phyloP scores from a whole-genome alignment of 208 protist species.

The Crithidia bombi region DNA sequence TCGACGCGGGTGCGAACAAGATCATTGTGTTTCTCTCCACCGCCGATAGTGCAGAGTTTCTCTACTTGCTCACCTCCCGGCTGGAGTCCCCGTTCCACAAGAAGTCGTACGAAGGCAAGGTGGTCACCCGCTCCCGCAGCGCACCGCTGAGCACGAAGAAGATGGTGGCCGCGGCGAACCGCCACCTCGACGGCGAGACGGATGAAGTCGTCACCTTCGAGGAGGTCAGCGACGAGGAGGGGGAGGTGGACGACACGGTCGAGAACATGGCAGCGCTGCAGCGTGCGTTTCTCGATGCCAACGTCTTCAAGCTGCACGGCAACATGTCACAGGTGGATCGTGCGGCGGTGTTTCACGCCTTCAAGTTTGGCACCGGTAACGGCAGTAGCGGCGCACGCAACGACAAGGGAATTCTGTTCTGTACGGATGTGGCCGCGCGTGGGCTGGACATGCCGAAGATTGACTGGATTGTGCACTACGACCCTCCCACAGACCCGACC shows the following conservation, averaged over 20 bases:
- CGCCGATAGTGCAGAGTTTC: conserved; percentile 96
- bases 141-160: conserved; percentile 48
- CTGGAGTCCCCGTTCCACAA: conserved; percentile 71
- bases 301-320: conserved; percentile 95
- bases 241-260: conserved; percentile 12
- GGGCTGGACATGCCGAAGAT: conserved; percentile 96
- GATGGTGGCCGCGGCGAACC: conserved; percentile 61
- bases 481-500: conserved; percentile 94
- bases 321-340: conserved; percentile 95
- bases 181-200: conserved; percentile 40
- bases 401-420: conserved; percentile 92
- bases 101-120: conserved; percentile 35
- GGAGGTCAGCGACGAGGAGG: conserved; percentile 89
- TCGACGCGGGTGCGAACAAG: conserved; percentile 94
- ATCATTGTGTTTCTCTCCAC: conserved; percentile 98
- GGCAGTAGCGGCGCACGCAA: conserved; percentile 45
- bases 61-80: conserved; percentile 94
- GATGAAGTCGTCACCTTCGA: conserved; percentile 77
- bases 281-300: conserved; percentile 75
- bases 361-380: conserved; percentile 69
- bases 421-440: conserved; percentile 95
- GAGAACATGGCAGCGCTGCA: conserved; percentile 17
- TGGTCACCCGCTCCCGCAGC: conserved; percentile 28
- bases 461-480: conserved; percentile 98
- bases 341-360: conserved; percentile 91